phyloP scores from a whole-genome alignment of 1,284 basidiomycete genomes.

The Ustilago loliicola region DNA sequence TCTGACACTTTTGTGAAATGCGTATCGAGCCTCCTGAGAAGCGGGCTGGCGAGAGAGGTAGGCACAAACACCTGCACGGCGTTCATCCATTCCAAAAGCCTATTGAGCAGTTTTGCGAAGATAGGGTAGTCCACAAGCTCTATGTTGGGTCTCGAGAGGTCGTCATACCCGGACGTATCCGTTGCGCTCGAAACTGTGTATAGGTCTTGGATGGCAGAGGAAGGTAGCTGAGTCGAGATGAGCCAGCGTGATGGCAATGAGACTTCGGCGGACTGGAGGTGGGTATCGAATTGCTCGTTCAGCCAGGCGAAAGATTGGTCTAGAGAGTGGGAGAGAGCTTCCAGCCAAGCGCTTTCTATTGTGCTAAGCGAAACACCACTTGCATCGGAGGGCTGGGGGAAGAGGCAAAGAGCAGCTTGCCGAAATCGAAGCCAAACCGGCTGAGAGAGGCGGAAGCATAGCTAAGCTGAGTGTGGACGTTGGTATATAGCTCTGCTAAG shows the following conservation, averaged over 20 bases:
- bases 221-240: constrained; percentile 20
- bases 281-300: constrained; percentile 17
- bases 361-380: constrained; percentile 12
- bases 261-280: neutral
- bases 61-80: constrained; percentile 40
- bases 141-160: constrained; percentile 27
- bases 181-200: neutral
- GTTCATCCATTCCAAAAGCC: constrained; percentile 29
- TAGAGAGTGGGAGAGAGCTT: constrained; percentile 21
- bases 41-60: neutral
- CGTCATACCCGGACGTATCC: constrained; percentile 21
- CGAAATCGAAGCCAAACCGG: constrained; percentile 51
- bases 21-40: constrained; percentile 2
- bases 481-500: constrained; percentile 30
- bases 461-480: constrained; percentile 48
- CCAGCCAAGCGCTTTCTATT: constrained; percentile 28
- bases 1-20: constrained; percentile 16
- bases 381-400: neutral
- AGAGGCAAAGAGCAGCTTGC: constrained; percentile 25
- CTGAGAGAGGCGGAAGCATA: constrained; percentile 40
- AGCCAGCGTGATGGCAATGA: constrained; percentile 26
- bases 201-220: constrained; percentile 16
- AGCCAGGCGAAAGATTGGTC: constrained; percentile 13
- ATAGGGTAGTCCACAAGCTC: constrained; percentile 38
- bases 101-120: constrained; percentile 35